phyloP scores from a whole-genome alignment of 2,329 filamentous ascomycete genomes.

The Colletotrichum sp. region DNA sequence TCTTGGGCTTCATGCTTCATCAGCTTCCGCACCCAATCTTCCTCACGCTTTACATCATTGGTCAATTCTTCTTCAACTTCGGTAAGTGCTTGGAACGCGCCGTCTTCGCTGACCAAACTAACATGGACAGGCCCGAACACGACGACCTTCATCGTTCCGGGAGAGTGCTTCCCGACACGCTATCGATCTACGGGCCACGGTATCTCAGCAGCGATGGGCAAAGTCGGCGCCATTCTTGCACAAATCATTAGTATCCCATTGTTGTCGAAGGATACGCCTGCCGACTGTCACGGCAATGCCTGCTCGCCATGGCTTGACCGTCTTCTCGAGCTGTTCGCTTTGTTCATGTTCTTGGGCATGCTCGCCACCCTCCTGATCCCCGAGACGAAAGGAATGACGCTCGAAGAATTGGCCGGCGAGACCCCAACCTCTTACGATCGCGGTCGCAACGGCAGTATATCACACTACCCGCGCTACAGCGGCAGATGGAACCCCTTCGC shows the following conservation, averaged over 20 bases:
- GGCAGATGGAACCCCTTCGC: constrained; percentile 51
- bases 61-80: constrained; percentile 72
- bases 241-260: constrained; percentile 70
- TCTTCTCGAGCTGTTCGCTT: constrained; percentile 78
- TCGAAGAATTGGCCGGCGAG: constrained; percentile 75
- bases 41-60: constrained; percentile 66
- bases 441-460: constrained; percentile 55
- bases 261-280: constrained; percentile 59
- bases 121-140: constrained; percentile 56
- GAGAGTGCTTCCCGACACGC: constrained; percentile 69
- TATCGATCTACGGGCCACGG: constrained; percentile 69
- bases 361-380: constrained; percentile 75
- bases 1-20: constrained; percentile 66
- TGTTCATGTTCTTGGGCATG: constrained; percentile 80
- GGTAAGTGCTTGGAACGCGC: constrained; percentile 25
- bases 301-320: constrained; percentile 70
- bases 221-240: constrained; percentile 71
- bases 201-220: constrained; percentile 69
- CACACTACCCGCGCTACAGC: constrained; percentile 33
- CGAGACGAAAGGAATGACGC: constrained; percentile 75
- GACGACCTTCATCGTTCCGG: constrained; percentile 69
- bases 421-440: constrained; percentile 63
- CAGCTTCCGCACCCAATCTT: constrained; percentile 52
- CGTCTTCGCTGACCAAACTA: neutral
- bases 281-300: constrained; percentile 50